These are phyloP conservation scores for Pythium scleroteichum DNA, from an alignment of 352 stramenopile genomes.

Conservation along the genomic window DNA sequence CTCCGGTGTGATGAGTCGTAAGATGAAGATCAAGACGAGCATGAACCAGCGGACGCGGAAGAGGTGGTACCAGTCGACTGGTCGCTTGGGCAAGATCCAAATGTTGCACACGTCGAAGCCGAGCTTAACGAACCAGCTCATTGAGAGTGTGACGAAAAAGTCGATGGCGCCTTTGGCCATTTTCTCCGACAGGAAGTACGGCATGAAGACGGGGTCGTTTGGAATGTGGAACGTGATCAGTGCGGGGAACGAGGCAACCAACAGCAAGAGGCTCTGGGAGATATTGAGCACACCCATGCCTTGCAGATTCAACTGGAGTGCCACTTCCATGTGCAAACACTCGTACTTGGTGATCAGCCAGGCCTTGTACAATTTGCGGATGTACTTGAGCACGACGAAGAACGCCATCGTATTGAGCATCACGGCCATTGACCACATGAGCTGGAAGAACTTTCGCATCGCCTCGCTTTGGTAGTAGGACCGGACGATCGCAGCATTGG, in stretches of 20 bases:
- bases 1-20: conserved; percentile 29
- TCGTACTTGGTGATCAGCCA: conserved; percentile 38
- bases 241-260: conserved; percentile 33
- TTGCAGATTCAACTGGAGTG: conserved; percentile 45
- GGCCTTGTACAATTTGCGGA: conserved; percentile 38
- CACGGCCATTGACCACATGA: conserved; percentile 39
- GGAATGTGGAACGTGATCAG: conserved; percentile 41
- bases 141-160: conserved; percentile 45
- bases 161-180: conserved; percentile 23
- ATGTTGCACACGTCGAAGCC: conserved; percentile 47
- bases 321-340: conserved; percentile 37
- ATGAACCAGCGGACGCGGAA: conserved; percentile 38
- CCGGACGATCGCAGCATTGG: conserved; percentile 24
- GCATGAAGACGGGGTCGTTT: conserved; percentile 31
- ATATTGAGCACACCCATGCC: conserved; percentile 47
- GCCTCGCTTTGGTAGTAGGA: conserved; percentile 25
- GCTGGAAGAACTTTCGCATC: conserved; percentile 47
- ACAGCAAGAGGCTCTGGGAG: conserved; percentile 39
- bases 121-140: conserved; percentile 55
- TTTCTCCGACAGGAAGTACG: conserved; percentile 21
- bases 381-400: conserved; percentile 46
- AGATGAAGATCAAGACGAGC: conserved; percentile 34
- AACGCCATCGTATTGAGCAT: conserved; percentile 55
- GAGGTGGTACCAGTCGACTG: conserved; percentile 35
- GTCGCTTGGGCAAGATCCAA: conserved; percentile 31